Base-by-base conservation (phyloP, 805 yeast species). In the Zygosaccharomyces siamensis region DNA sequence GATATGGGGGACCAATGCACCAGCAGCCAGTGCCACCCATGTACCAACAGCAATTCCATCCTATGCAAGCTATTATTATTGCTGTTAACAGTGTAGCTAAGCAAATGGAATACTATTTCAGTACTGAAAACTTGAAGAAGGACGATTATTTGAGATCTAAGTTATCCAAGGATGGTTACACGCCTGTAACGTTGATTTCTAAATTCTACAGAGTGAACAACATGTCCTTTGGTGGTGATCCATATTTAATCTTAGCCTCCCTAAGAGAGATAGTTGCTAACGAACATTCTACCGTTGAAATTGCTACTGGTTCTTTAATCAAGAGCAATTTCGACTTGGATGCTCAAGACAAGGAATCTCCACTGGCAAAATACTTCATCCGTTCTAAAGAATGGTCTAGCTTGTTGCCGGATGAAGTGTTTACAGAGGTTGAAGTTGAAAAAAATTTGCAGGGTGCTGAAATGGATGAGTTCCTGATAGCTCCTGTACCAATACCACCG, bases 41-140 rank as follows among this genome's bases (percentile, higher is more conserved):
- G 42, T 49, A 45, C 37, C 59, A 60, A 55, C 49, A 53, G 46
- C 60, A 58, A 39, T 48, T 43, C 27, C 55, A 56, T 28, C 53
- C 61, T 30, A 43, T 55, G 27, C 59, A 59, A 50, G 61, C 64
- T 10, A 54, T 57, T 6, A 49, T 62, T 38, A 53, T 62, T 50
- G 63, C 66, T 14, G 59, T 64, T 43, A 58, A 61, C 44, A 66
- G 60, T 47, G 59, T 64, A 45, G 70, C 69, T 11, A 61, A 62
- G 51, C 98, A 90, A 73, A 73, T 92, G 45, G 93, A 88, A 64
- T 93, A 93, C 73, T 93, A 93, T 69, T 86, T 93, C 71, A 84
- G 95, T 27, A 74, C 83, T 44, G 96, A 89, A 59, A 93, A 93
- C 69, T 75, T 93, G 69, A 74, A 84, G 58, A 86, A 89, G 70